phyloP scores from a whole-genome alignment of 148 eudicot genomes.

The Gaultheria prostrata region DNA sequence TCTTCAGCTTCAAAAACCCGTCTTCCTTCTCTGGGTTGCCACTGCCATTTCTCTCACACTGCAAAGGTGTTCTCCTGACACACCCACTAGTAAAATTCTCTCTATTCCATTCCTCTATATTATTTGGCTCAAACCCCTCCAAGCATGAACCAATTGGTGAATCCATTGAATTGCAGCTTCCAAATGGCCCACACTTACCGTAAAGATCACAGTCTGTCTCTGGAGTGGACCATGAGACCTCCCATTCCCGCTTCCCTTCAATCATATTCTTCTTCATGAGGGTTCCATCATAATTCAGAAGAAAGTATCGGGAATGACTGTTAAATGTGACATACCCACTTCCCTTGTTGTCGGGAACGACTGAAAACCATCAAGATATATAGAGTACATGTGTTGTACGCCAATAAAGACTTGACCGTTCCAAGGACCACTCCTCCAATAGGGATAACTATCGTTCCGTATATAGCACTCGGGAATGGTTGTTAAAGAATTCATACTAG shows the following conservation, averaged over 20 bases:
- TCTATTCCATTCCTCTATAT: slow-evolving; percentile 36
- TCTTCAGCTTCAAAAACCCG: slow-evolving; percentile 32
- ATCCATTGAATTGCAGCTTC: slow-evolving; percentile 38
- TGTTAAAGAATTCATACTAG: slow-evolving; percentile 17
- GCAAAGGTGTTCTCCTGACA: slow-evolving; percentile 29
- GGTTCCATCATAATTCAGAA: slow-evolving; percentile 26
- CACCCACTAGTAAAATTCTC: slow-evolving; percentile 58
- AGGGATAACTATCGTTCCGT: slow-evolving; percentile 31
- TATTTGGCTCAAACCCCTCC: slow-evolving; percentile 45
- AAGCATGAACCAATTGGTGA: slow-evolving; percentile 50
- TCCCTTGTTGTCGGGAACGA: slow-evolving; percentile 20
- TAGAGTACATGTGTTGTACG: not conserved
- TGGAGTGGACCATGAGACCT: slow-evolving; percentile 13
- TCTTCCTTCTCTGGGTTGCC: slow-evolving; percentile 26
- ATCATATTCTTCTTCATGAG: slow-evolving; percentile 17
- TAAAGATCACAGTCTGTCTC: slow-evolving; percentile 39
- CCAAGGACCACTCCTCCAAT: slow-evolving; percentile 50
- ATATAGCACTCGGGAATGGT: slow-evolving; percentile 22
- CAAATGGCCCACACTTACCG: slow-evolving; percentile 57
- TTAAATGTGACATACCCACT: slow-evolving; percentile 1
- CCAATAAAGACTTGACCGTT: slow-evolving; percentile 29
- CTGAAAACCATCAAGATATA: not conserved
- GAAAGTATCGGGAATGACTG: not conserved
- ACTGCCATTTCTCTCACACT: slow-evolving; percentile 27
- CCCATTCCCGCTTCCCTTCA: slow-evolving; percentile 21